Conservation (phyloP, 148 eudicot genomes). For the Dianthus caryophyllus region DNA sequence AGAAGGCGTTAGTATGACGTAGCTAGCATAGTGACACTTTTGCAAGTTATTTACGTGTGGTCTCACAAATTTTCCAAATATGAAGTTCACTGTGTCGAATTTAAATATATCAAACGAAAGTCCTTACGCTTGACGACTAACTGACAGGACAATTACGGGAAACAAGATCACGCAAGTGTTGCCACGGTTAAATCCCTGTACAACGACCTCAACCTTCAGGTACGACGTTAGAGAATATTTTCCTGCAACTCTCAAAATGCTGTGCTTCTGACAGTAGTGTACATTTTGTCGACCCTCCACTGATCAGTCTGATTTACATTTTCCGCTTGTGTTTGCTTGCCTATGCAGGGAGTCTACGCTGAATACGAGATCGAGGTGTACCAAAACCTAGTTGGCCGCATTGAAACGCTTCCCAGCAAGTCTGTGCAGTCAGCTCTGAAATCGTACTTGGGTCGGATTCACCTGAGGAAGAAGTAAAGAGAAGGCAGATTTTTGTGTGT, state of each 20-base stretch:
- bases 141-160: conserved; percentile 25
- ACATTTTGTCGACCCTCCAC: not conserved
- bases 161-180: conserved; percentile 19
- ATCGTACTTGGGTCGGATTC: conserved; percentile 20
- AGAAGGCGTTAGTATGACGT: not conserved
- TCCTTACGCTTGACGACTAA: not conserved
- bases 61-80: not conserved
- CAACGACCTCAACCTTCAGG: conserved; percentile 25
- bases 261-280: too few relatives aligned
- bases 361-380: conserved; percentile 17
- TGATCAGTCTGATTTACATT: not conserved
- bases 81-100: not conserved
- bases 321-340: not conserved
- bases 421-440: conserved; percentile 16
- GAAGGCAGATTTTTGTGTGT: not conserved
- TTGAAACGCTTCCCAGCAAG: conserved; percentile 23
- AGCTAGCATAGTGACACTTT: not conserved
- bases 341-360: conserved; percentile 15
- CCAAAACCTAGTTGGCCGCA: conserved; percentile 8
- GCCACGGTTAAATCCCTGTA: conserved; percentile 22
- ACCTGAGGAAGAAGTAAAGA: conserved; percentile 14
- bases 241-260: not conserved
- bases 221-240: not conserved
- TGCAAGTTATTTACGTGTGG: not conserved
- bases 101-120: not conserved